These are phyloP conservation scores for Medicago ruthenica DNA, from an alignment of 306 rosid species.

Conservation along the genomic window DNA sequence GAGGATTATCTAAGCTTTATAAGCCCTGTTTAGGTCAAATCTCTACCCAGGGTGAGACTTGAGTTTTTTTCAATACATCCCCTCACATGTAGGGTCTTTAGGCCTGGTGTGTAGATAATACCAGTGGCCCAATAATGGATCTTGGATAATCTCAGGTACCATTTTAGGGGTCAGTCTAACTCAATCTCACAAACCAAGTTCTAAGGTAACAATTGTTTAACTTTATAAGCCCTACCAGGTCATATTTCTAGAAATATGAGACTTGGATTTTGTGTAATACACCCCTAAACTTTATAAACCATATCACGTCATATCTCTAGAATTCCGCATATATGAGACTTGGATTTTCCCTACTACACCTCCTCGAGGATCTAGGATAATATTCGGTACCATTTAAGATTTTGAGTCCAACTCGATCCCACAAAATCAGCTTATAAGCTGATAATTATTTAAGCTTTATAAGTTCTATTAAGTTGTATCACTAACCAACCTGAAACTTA, in stretches of 20 bases:
- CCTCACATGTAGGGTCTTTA: background rate
- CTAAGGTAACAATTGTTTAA: background rate
- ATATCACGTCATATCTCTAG: background rate
- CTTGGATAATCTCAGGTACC: background rate
- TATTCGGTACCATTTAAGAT: background rate
- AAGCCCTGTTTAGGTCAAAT: background rate
- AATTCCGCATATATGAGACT: background rate
- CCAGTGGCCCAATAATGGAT: background rate
- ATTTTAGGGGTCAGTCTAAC: background rate
- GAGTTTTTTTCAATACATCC: background rate
- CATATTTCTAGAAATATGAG: background rate
- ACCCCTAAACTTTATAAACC: background rate
- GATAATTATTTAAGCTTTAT: background rate
- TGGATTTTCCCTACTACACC: background rate
- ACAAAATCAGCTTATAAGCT: background rate
- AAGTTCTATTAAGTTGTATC: background rate
- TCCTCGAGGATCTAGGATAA: background rate
- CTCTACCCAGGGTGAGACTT: background rate
- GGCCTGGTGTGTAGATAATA: background rate
- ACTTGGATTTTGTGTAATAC: background rate
- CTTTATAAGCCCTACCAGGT: background rate
- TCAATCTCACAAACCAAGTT: background rate
- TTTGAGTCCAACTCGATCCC: background rate
- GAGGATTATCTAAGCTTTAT: background rate
- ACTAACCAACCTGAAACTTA: background rate